Evolutionary conservation across 2,329 filamentous ascomycete species (phyloP), one percentile per base, ranked within the genome.

Genomic region (Thelonectria discophora): DNA sequence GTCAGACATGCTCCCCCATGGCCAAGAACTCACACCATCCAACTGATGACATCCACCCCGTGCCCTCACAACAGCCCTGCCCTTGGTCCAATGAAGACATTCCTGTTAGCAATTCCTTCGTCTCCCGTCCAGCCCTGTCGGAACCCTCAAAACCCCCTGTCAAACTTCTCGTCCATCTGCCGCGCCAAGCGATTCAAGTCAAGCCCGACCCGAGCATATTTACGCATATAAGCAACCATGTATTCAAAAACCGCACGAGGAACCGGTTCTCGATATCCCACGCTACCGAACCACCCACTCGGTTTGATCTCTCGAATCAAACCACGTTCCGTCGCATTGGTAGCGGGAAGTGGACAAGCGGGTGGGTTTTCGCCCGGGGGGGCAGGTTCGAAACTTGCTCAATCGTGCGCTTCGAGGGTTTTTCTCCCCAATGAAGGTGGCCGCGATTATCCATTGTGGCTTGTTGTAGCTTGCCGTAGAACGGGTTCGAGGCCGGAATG

Each of bases 361-460:
- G 40, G 21, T 34, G 30, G 51, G 11, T 30, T 30, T 30, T 30
- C 5, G 6, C 27, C 27, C 27, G 27, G 27, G 27, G 27, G 27
- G 18, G 4, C 24, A 15, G 12, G 15, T 11, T 21, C 20, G 48
- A 57, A 58, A 53, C 55, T 58, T 53, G 48, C 49, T 53, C 42
- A 52, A 52, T 46, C 48, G 55, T 58, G 48, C 40, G 34, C 34
- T 37, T 50, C 40, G 21, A 13, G 8, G 7, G 40, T 4, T 43
- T 40, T 9, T 30, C n/a, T 24, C 10, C 18, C 55, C 47, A 52
- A 58, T 58, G 11, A 39, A 21, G n/a, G 47, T 5, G 55, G 11
- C 12, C 3, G 8, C 15, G 39, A 39, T 47, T 15, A 15, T 17
- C 34, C 3, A 13, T 42, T 21, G 20, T 53, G 40, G 42, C 55